Evolutionary conservation across 2,329 filamentous ascomycete genomes (phyloP), one percentile per base, ranked within the genome.

Genomic region (Graphium sp.): DNA sequence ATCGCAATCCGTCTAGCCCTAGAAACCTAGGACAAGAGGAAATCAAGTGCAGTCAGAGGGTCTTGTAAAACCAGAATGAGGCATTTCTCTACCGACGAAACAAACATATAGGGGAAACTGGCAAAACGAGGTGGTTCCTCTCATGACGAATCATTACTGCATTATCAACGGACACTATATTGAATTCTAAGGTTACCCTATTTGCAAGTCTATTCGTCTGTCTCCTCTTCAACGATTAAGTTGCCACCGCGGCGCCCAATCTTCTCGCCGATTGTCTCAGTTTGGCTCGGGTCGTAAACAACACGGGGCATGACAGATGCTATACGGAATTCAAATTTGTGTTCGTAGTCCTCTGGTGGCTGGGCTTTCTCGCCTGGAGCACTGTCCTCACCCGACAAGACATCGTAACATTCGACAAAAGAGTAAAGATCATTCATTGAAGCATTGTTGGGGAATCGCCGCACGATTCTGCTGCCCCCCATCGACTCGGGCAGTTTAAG

Each of bases 341-440:
- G 85, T 38, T 74, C 60, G 46, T 89, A 95, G 9, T 56, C 68
- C 14, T 62, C 56, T 0, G 83, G 82, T 39, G 70, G 52, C 4
- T 52, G 43, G 2, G 49, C 47, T 13, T 48, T 50, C 18, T 55
- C 46, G 11, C 52, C 48, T 4, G 39, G 42, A 5, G 36, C 36
- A 6, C 40, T 34, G 34, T 32, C 41, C 27, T 29, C 37, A 20
- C 39, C 37, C 18, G 37, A 50, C 4, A 84, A 41, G 5, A 77
- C 40, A 29, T 82, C 74, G 46, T 84, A 76, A 53, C 87, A 95
- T 46, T 98, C 89, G 3, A 95, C 84, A 53, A 92, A 94, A 1
- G 87, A 89, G 49, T 95, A 95, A 5, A 98, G 55, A 43, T 94
- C 84, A 46, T 95, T 87, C 21, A 95, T 58, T 3, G 66, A 62